phyloP scores from a whole-genome alignment of 805 yeast species.

The Kluyveromyces lactis region DNA sequence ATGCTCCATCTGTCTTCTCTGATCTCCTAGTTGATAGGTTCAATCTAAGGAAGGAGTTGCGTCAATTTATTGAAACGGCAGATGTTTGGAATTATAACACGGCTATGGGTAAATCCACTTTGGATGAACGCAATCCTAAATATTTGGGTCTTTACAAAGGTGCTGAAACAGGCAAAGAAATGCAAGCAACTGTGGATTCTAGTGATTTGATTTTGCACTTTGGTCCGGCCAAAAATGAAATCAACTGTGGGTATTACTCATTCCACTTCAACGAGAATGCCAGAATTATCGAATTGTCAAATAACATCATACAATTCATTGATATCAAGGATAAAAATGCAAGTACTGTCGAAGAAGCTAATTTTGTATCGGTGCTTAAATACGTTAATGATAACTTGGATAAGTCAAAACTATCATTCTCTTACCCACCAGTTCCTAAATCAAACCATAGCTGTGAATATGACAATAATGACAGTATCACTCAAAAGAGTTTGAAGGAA shows the following conservation, averaged over 20 bases:
- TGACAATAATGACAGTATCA: slow-evolving; percentile 21
- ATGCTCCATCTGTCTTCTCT: slow-evolving; percentile 57
- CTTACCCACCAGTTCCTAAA: slow-evolving; percentile 9
- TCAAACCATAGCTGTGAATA: not conserved
- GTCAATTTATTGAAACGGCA: slow-evolving; percentile 37
- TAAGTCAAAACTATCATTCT: slow-evolving; percentile 14
- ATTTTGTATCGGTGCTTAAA: slow-evolving; percentile 44
- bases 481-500: slow-evolving; percentile 39
- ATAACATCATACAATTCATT: slow-evolving; percentile 44
- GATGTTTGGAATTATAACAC: slow-evolving; percentile 51
- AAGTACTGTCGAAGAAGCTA: slow-evolving; percentile 30
- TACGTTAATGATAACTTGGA: slow-evolving; percentile 34
- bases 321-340: slow-evolving; percentile 13
- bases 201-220: slow-evolving; percentile 64
- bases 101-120: slow-evolving; percentile 59
- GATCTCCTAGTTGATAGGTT: slow-evolving; percentile 66
- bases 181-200: slow-evolving; percentile 38
- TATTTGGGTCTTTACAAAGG: slow-evolving; percentile 75
- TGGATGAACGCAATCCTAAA: slow-evolving; percentile 59
- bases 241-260: slow-evolving; percentile 60
- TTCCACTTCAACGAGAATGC: slow-evolving; percentile 36
- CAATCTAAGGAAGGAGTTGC: slow-evolving; percentile 37
- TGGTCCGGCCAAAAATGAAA: slow-evolving; percentile 62
- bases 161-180: slow-evolving; percentile 39
- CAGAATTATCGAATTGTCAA: slow-evolving; percentile 41